phyloP scores from a whole-genome alignment of 805 yeast species.

The Hemisphaericaspora nanyangensis region DNA sequence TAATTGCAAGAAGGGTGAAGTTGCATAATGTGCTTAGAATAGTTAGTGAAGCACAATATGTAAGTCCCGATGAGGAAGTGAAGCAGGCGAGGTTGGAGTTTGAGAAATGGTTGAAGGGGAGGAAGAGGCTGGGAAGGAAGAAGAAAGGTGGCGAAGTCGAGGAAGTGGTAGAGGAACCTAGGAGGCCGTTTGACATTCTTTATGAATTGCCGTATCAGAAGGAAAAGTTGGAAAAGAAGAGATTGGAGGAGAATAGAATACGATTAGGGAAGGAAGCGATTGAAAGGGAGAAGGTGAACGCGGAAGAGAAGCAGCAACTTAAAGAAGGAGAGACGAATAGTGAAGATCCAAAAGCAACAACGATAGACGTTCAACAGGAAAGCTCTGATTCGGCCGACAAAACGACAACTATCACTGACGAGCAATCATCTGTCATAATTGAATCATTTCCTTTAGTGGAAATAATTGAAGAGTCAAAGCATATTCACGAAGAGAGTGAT shows the following conservation, averaged over 20 bases:
- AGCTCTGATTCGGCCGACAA: no score
- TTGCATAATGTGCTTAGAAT: conserved; percentile 58
- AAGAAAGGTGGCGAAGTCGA: conserved; percentile 31
- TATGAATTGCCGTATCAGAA: conserved; percentile 23
- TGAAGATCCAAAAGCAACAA: conserved; percentile 1
- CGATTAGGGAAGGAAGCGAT: conserved; percentile 7
- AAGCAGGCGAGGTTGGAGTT: conserved; percentile 41
- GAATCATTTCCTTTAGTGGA: no score
- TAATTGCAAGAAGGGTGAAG: conserved; percentile 60
- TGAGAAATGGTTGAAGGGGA: conserved; percentile 25
- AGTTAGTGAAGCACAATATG: conserved; percentile 42
- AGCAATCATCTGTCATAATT: conserved; percentile 3
- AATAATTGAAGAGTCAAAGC: no score
- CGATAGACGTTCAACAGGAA: conserved; percentile 2
- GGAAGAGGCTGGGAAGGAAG: conserved; percentile 44
- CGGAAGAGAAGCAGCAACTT: no score
- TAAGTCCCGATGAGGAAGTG: conserved; percentile 64
- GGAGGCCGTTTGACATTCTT: conserved; percentile 32
- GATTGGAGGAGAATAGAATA: conserved; percentile 21
- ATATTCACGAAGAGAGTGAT: no score
- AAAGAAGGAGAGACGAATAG: no score
- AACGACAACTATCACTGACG: no score
- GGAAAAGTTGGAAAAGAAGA: conserved; percentile 21
- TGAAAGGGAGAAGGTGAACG: conserved; percentile 10
- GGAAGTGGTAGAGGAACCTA: conserved; percentile 22